Conservation (phyloP, 805 yeast genomes). For the Candida boidinii region DNA sequence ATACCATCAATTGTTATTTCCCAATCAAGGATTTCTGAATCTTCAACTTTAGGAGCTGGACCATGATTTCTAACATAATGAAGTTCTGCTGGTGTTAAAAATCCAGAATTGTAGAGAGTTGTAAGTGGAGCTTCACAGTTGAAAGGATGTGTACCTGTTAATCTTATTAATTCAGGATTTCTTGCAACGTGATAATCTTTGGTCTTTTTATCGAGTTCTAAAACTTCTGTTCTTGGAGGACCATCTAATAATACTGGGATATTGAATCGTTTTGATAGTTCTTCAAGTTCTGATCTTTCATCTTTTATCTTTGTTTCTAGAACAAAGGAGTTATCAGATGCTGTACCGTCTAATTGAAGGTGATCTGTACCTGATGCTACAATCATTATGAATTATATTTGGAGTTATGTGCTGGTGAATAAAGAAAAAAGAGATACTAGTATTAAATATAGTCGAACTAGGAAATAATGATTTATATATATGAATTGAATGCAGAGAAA, state of each 20-base stretch:
- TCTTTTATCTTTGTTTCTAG: not conserved
- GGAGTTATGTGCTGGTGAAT: too few relatives aligned
- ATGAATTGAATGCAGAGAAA: too few relatives aligned
- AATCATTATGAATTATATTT: too few relatives aligned
- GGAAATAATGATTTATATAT: too few relatives aligned
- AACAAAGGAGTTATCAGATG: not conserved
- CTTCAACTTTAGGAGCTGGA: constrained; percentile 18
- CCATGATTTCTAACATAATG: constrained; percentile 30
- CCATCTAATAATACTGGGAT: constrained; percentile 13
- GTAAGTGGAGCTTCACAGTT: constrained; percentile 24
- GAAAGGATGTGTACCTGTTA: constrained; percentile 28
- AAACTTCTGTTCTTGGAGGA: constrained; percentile 7
- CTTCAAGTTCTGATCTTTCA: not conserved
- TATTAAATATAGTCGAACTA: too few relatives aligned
- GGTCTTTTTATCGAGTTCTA: constrained; percentile 19
- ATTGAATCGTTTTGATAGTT: constrained; percentile 4
- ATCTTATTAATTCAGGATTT: constrained; percentile 20
- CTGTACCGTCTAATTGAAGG: too few relatives aligned
- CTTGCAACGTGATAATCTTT: constrained; percentile 23
- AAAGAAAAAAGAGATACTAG: too few relatives aligned
- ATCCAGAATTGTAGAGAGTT: constrained; percentile 20
- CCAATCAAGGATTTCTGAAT: constrained; percentile 20
- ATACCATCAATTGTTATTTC: constrained; percentile 20
- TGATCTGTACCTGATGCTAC: too few relatives aligned
- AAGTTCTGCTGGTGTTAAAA: constrained; percentile 22